Evolutionary conservation across 345 rosid species (phyloP), one percentile per base, ranked within the genome.

Genomic region (Eucalyptus erythrocorys): DNA sequence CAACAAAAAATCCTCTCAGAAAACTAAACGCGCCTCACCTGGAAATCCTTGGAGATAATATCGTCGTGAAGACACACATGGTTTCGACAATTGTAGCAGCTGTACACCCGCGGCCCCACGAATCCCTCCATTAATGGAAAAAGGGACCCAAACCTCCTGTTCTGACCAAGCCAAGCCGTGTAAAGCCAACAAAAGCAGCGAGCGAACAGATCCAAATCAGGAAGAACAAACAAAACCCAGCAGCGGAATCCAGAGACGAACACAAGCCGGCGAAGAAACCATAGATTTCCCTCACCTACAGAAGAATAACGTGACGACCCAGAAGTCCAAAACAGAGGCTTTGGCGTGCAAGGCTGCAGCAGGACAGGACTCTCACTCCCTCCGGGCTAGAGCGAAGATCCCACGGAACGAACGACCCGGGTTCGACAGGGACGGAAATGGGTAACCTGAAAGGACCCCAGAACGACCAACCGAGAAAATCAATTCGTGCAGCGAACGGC

Each of bases 31-130:
- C 86, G 93, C 82, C 89, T 89, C 92, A 96, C 99, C 99, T 96
- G 99, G 94, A 96, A 96, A 85, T 95, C 94, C 93, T 95, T 96
- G n/a, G 99, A 96, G 89, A 96, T 93, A 79, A 96, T 92, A 92
- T 96, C 99, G 88, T 96, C 97, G 86, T 96, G 99, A 91, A 96
- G 92, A n/a, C 96, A 91, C 30, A 96, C 95, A 90, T 90, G 98
- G 91, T 95, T 96, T 80, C 97, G 89, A 90, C 99, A 96, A 89
- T 95, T 94, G 61, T 89, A 95, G 92, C 99, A 96, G 93, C 98
- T 94, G 90, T 96, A 96, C 89, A 96, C 87, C 80, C 99, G 90
- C 71, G 97, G 98, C 91, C 96, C 96, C 88, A 92, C 88, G 84
- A 92, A 85, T 47, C 95, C 94, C 82, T 94, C 95, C 99, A 96